Percentiles rank a stretch among this genome's conserved stretches.
Conservation (phyloP, 1,139 yeast genomes). For the Pichiaceae sp. region DNA sequence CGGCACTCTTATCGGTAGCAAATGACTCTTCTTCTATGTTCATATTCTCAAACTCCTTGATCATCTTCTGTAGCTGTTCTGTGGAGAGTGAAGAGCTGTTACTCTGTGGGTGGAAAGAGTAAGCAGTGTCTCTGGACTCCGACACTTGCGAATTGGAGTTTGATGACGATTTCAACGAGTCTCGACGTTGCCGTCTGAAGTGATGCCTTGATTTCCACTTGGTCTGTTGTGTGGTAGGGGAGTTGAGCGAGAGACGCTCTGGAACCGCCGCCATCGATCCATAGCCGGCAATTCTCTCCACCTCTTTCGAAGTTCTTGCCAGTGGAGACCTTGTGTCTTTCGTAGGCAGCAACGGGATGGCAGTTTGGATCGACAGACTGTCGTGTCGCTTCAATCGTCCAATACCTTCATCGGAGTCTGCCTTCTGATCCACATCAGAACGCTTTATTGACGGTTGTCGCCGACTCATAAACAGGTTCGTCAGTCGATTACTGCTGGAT, state of each 20-base stretch:
- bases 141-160: constrained; percentile 20
- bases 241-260: background rate
- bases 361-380: constrained; percentile 20
- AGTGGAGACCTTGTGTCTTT: constrained; percentile 29
- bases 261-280: background rate
- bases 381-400: constrained; percentile 1
- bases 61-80: constrained; percentile 16
- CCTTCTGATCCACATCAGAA: constrained; percentile 1
- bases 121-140: constrained; percentile 15
- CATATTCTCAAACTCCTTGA: constrained; percentile 20
- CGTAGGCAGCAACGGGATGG: constrained; percentile 11
- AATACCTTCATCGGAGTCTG: constrained; percentile 2
- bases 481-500: background rate
- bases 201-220: constrained; percentile 13
- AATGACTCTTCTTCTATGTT: constrained; percentile 14
- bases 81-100: constrained; percentile 14
- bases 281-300: constrained; percentile 28
- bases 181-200: constrained; percentile 21
- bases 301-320: constrained; percentile 33
- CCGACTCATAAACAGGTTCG: background rate
- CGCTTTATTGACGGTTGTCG: background rate
- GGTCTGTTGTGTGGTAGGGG: background rate
- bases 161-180: constrained; percentile 22
- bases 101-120: constrained; percentile 18
- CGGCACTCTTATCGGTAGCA: constrained; percentile 35